phyloP scores from a whole-genome alignment of 176 grass and related monocot genomes.

The Tillandsia fasciculata region DNA sequence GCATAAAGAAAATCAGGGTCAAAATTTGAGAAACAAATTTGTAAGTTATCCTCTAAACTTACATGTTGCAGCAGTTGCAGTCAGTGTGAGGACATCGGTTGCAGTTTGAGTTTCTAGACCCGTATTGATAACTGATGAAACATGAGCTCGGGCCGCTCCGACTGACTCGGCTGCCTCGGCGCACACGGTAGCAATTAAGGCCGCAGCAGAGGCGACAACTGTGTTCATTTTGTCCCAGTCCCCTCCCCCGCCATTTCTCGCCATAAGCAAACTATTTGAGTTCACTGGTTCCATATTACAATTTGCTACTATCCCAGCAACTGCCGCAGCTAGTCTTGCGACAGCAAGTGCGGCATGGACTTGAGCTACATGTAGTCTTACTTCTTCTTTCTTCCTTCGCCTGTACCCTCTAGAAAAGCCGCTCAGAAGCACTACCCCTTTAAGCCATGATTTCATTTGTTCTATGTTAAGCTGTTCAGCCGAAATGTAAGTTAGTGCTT shows the following conservation, averaged over 20 bases:
- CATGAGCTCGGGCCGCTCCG: conserved; percentile 32
- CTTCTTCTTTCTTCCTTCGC: conserved; percentile 43
- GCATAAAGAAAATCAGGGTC: too few relatives aligned
- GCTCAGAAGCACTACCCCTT: conserved; percentile 32
- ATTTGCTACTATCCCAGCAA: conserved; percentile 45
- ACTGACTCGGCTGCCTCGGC: conserved; percentile 64
- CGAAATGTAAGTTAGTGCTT: neutral
- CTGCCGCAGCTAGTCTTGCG: conserved; percentile 58
- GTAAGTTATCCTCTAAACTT: neutral
- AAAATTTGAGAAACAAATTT: neutral
- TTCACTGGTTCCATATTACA: conserved; percentile 25
- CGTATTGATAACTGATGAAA: conserved; percentile 44
- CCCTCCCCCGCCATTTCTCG: neutral
- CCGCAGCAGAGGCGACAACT: conserved; percentile 52
- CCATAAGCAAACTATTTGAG: neutral
- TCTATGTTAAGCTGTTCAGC: conserved; percentile 35
- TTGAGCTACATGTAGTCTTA: conserved; percentile 64
- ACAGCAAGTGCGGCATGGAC: conserved; percentile 69
- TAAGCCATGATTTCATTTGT: conserved; percentile 41
- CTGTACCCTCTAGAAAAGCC: conserved; percentile 39
- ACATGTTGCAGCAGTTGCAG: conserved; percentile 78
- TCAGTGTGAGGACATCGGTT: conserved; percentile 49
- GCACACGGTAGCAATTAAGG: conserved; percentile 83
- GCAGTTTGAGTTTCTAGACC: conserved; percentile 50
- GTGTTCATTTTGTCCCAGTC: conserved; percentile 22